Evolutionary conservation across 306 rosid genomes (phyloP).

Genomic region (Ziziphus jujuba): DNA sequence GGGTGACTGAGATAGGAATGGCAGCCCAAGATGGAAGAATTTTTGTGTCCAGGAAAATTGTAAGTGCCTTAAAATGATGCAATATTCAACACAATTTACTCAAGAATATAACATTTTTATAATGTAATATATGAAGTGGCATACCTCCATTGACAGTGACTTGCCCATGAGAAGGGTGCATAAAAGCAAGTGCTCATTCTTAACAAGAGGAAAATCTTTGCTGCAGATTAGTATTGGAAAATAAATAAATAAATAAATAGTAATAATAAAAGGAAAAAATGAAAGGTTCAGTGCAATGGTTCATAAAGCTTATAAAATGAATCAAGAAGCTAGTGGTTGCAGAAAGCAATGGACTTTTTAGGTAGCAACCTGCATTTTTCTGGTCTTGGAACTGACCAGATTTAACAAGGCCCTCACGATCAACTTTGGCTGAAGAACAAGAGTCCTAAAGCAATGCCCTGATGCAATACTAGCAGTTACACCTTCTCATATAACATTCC

Average conservation of each 20-base stretch:
- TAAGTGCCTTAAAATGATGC: conserved; percentile 52
- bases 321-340: neutral
- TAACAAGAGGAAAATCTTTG: conserved; percentile 70
- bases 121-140: neutral
- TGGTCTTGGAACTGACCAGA: conserved; percentile 56
- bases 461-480: conserved; percentile 56
- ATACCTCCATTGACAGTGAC: conserved; percentile 78
- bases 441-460: too few relatives aligned
- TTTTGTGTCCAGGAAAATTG: conserved; percentile 51
- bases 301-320: too few relatives aligned
- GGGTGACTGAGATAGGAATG: conserved; percentile 47
- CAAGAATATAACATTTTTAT: neutral
- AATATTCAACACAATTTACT: neutral
- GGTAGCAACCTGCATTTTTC: conserved; percentile 58
- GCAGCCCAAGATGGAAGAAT: conserved; percentile 53
- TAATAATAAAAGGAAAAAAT: neutral
- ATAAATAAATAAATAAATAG: too few relatives aligned
- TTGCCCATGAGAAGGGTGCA: conserved; percentile 81
- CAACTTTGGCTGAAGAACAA: conserved; percentile 67
- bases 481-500: conserved; percentile 28
- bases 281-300: too few relatives aligned
- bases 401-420: conserved; percentile 72
- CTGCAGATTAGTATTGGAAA: conserved; percentile 36
- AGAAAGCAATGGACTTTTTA: neutral
- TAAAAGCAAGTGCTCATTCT: conserved; percentile 72